phyloP scores from a whole-genome alignment of 495 filamentous ascomycete genomes.

The Talaromyces nanjingensis region DNA sequence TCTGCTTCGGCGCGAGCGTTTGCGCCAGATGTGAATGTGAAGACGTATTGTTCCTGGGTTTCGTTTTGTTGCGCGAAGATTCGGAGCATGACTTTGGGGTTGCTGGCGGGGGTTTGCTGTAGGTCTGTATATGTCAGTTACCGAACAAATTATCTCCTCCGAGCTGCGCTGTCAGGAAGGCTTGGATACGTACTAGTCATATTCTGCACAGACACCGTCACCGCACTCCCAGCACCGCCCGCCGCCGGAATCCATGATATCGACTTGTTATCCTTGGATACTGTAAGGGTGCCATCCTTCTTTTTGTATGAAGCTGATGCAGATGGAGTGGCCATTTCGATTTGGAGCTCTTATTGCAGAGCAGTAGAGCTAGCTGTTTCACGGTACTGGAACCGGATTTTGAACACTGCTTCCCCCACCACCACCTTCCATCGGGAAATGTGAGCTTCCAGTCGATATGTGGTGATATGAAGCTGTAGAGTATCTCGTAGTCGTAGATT shows the following conservation, averaged over 20 bases:
- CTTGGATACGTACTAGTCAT: constrained; percentile 62
- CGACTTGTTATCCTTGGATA: constrained; percentile 60
- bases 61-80: constrained; percentile 29
- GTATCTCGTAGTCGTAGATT: neutral
- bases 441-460: neutral
- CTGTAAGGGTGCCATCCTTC: constrained; percentile 78
- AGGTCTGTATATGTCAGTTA: constrained; percentile 44
- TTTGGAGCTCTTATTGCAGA: too few relatives aligned
- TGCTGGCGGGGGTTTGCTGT: constrained; percentile 80
- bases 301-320: constrained; percentile 86
- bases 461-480: neutral
- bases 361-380: constrained; percentile 14
- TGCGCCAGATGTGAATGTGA: constrained; percentile 73
- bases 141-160: neutral
- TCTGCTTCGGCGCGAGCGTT: constrained; percentile 77
- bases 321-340: constrained; percentile 41
- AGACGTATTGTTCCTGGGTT: constrained; percentile 65
- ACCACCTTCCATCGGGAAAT: constrained; percentile 28
- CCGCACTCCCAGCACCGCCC: constrained; percentile 42
- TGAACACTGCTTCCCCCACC: constrained; percentile 3
- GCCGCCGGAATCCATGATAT: constrained; percentile 70
- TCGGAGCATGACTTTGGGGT: constrained; percentile 55
- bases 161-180: neutral
- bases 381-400: constrained; percentile 27
- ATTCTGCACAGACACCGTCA: constrained; percentile 63